Evolutionary conservation across 768 basidiomycete species (phyloP).

Genomic region (Suillus occidentalis): DNA sequence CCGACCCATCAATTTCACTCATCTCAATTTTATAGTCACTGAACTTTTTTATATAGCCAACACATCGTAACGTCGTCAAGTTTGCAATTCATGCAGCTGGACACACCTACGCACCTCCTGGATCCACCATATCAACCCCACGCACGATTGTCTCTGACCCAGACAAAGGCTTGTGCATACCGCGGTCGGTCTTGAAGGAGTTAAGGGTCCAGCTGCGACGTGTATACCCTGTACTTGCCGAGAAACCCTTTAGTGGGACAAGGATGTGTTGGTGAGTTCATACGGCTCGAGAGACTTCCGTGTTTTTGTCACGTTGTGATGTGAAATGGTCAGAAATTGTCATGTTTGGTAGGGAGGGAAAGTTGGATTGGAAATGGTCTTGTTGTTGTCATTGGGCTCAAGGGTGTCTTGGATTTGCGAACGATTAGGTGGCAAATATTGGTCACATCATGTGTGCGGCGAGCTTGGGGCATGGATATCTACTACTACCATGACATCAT

Average conservation of each 20-base stretch:
- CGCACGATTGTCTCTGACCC: conserved; percentile 69
- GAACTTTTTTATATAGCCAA: conserved; percentile 51
- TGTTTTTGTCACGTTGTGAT: background rate
- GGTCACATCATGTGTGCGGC: background rate
- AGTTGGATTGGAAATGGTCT: background rate
- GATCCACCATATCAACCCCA: conserved; percentile 62
- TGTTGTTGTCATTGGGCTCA: background rate
- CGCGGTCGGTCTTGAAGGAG: conserved; percentile 47
- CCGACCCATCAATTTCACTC: background rate
- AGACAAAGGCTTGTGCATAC: conserved; percentile 62
- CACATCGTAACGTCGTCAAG: conserved; percentile 69
- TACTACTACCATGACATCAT: background rate
- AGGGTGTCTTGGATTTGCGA: background rate
- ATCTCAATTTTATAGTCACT: too few relatives aligned
- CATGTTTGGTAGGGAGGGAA: background rate
- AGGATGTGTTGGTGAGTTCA: conserved; percentile 81
- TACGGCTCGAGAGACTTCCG: background rate
- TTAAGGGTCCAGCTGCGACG: conserved; percentile 52
- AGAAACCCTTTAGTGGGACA: conserved; percentile 69
- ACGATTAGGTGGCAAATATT: background rate
- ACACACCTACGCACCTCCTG: conserved; percentile 45
- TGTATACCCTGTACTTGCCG: conserved; percentile 77
- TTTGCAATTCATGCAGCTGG: conserved; percentile 77
- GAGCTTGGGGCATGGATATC: background rate
- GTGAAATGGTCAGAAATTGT: background rate